Base-by-base conservation (phyloP, 352 stramenopile species). In the Aphanomyces invadans region DNA sequence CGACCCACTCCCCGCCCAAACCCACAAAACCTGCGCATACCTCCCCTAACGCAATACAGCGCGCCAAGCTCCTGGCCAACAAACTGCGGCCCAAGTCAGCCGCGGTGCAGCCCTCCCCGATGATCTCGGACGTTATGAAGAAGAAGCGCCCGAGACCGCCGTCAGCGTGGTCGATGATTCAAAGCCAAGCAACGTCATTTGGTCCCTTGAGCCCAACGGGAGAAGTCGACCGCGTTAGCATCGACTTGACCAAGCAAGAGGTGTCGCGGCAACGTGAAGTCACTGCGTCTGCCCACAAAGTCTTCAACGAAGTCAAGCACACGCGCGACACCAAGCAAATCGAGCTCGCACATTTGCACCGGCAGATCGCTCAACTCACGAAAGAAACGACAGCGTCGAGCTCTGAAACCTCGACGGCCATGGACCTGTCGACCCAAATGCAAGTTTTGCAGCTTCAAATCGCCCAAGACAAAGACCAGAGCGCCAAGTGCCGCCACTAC, bases 261-360 rank as follows among this genome's bases (percentile, higher is more conserved):
- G 81, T 87, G 42, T 72, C 78, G 52, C 73, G 73, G 23, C 80
- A 89, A 65, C 74, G 80, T 21, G 57, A 60, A 15, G 70, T 86
- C 7, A 85, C 76, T 0, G 66, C 74, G 1, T 70, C 79, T 2
- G 76, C 76, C 0, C 76, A 86, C 45, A 74, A 70, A 4, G 71
- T 85, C 48, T 70, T 78, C 17, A 76, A 83, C n/a, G 70, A 73
- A 25, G 42, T 85, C 10, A 70, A 82, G n/a, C 54, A 71, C 3
- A 55, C 71, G 26, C 72, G 78, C 17, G 29, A 32, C 3, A 39
- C 71, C 19, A 82, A 77, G 28, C 54, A 73, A 38, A 68, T 77
- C 39, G 76, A 87, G 36, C 56, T 84, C 0, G 44, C 72, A 29
- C 70, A 77, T 11, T 65, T 83, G 21, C 70, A 68, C 29, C 72